Conservation (phyloP, 768 basidiomycete genomes). For the Kwoniella mangroviensis region DNA sequence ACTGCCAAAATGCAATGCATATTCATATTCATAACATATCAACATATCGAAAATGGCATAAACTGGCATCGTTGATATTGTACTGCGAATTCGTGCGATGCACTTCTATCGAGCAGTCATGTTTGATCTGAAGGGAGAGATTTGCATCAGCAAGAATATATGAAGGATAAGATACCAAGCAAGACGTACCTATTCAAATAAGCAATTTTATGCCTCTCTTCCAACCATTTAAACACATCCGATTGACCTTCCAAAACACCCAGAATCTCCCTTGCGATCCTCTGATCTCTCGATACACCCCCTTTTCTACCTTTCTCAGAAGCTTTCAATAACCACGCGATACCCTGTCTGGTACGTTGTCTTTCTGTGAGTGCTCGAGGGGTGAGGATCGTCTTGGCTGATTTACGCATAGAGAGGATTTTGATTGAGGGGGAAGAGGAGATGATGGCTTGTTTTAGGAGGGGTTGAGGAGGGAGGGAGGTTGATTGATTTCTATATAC, state of each 20-base stretch:
- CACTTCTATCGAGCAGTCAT: conserved; percentile 24
- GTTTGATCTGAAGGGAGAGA: conserved; percentile 20
- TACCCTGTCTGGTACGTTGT: conserved; percentile 72
- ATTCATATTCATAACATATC: background rate
- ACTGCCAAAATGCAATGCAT: background rate
- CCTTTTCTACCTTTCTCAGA: conserved; percentile 66
- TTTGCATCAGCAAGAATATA: background rate
- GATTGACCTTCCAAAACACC: conserved; percentile 67
- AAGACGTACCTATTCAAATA: conserved; percentile 66
- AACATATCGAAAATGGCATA: too few species aligned
- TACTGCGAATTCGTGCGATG: too few species aligned
- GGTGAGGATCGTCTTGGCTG: conserved; percentile 69
- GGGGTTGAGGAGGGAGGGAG: conserved; percentile 75
- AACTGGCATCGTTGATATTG: background rate
- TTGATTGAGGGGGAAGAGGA: conserved; percentile 74
- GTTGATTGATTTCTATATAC: conserved; percentile 72
- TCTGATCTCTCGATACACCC: conserved; percentile 64
- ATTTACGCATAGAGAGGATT: conserved; percentile 64
- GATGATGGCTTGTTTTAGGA: conserved; percentile 74
- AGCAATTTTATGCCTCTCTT: conserved; percentile 69
- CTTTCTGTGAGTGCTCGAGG: conserved; percentile 79
- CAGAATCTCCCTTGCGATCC: conserved; percentile 79
- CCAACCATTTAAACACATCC: conserved; percentile 67
- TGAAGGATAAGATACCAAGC: background rate
- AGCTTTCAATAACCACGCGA: conserved; percentile 73